Percentiles rank a stretch among this genome's conserved stretches.
phyloP scores from a whole-genome alignment of 495 filamentous ascomycete genomes.

The Talaromyces proteolyticus region DNA sequence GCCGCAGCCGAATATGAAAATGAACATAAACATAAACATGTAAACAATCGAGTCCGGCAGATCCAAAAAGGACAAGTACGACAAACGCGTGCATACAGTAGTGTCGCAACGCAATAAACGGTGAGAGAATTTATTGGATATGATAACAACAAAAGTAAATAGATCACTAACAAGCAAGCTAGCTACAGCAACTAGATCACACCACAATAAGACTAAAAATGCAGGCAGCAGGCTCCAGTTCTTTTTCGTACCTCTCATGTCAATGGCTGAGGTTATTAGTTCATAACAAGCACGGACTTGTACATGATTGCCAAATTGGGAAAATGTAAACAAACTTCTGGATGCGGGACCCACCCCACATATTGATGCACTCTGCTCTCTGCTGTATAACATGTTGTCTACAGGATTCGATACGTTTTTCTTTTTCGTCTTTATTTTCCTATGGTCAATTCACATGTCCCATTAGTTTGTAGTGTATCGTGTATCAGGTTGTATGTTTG shows the following conservation, averaged over 20 bases:
- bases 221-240: conserved; percentile 1
- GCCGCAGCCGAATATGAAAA: no score
- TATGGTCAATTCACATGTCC: no score
- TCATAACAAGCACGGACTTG: not conserved
- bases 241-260: not conserved
- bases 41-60: no score
- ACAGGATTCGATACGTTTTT: no score
- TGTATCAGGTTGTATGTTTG: no score
- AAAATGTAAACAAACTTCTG: conserved; percentile 20
- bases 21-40: no score
- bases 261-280: not conserved
- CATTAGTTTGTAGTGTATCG: no score
- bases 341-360: conserved; percentile 3
- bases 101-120: no score
- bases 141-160: no score
- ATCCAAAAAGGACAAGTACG: no score
- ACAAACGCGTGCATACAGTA: not conserved
- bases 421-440: no score
- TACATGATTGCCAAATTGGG: conserved; percentile 12
- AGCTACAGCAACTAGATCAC: not conserved
- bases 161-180: not conserved
- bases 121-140: no score
- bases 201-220: not conserved
- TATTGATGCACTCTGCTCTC: not conserved
- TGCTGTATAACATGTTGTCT: not conserved